Conservation (phyloP, 768 basidiomycete genomes). For the Chlorophyllum brunneum region DNA sequence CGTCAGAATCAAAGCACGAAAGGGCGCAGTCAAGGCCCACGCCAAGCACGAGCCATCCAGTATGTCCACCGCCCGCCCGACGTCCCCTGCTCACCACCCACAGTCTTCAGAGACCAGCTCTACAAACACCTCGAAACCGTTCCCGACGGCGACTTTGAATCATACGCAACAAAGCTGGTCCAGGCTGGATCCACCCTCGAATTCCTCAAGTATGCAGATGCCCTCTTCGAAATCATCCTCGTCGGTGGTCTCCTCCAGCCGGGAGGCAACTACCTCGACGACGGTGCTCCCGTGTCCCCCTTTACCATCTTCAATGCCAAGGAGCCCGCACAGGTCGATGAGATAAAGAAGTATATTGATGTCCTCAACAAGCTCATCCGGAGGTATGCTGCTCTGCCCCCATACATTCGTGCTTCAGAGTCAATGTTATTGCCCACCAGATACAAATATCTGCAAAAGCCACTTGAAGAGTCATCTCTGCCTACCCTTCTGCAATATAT, state of each 20-base stretch:
- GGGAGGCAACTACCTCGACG: constrained; percentile 88
- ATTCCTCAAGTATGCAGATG: constrained; percentile 94
- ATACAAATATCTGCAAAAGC: constrained; percentile 99
- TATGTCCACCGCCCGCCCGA: constrained; percentile 22
- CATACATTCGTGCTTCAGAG: constrained; percentile 13
- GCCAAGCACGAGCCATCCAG: constrained; percentile 91
- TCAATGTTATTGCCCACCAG: constrained; percentile 35
- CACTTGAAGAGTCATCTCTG: constrained; percentile 82
- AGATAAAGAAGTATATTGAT: constrained; percentile 91
- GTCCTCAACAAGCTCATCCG: constrained; percentile 95
- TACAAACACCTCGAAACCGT: constrained; percentile 89
- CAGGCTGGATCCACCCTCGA: constrained; percentile 93
- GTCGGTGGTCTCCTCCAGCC: constrained; percentile 96
- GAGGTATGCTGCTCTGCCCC: constrained; percentile 46
- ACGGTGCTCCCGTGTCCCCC: constrained; percentile 78
- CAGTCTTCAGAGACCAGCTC: constrained; percentile 92
- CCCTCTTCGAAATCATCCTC: constrained; percentile 93
- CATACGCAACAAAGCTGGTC: constrained; percentile 77
- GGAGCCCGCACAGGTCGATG: constrained; percentile 73
- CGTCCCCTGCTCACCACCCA: neutral
- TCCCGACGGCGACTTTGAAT: constrained; percentile 75
- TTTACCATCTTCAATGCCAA: constrained; percentile 85
- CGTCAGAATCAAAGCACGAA: constrained; percentile 91
- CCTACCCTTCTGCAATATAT: constrained; percentile 86
- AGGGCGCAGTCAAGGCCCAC: constrained; percentile 87